phyloP scores from a whole-genome alignment of 495 filamentous ascomycete genomes.

The Penicillium cataractarum region DNA sequence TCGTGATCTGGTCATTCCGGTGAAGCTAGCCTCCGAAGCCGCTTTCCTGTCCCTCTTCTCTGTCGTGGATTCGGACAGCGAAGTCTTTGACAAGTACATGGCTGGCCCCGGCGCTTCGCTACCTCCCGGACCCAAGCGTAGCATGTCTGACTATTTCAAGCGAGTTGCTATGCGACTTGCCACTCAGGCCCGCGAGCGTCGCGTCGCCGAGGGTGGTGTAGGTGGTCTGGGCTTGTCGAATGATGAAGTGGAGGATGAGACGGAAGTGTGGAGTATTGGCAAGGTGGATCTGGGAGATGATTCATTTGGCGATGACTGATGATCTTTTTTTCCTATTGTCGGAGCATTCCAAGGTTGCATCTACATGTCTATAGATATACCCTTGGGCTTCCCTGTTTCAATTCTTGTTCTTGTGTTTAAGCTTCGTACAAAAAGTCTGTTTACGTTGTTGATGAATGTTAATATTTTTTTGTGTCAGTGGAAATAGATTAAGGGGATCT shows the following conservation, averaged over 20 bases:
- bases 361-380: constrained; percentile 32
- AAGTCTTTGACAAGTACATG: constrained; percentile 92
- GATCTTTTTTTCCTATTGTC: constrained; percentile 17
- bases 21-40: constrained; percentile 93
- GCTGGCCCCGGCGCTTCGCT: constrained; percentile 62
- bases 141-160: constrained; percentile 98
- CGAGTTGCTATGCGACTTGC: constrained; percentile 81
- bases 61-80: constrained; percentile 81
- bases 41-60: constrained; percentile 93
- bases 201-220: constrained; percentile 85
- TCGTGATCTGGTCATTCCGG: constrained; percentile 90
- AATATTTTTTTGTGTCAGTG: constrained; percentile 4
- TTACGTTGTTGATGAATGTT: constrained; percentile 19
- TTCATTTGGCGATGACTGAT: constrained; percentile 55
- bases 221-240: constrained; percentile 82
- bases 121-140: constrained; percentile 72
- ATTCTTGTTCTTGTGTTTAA: constrained; percentile 13
- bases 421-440: constrained; percentile 30
- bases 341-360: constrained; percentile 27
- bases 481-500: neutral
- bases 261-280: constrained; percentile 94
- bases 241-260: constrained; percentile 92
- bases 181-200: constrained; percentile 81
- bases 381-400: constrained; percentile 20
- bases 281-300: constrained; percentile 80